phyloP scores from a whole-genome alignment of 176 grass and related monocot species.

The Poa annua region DNA sequence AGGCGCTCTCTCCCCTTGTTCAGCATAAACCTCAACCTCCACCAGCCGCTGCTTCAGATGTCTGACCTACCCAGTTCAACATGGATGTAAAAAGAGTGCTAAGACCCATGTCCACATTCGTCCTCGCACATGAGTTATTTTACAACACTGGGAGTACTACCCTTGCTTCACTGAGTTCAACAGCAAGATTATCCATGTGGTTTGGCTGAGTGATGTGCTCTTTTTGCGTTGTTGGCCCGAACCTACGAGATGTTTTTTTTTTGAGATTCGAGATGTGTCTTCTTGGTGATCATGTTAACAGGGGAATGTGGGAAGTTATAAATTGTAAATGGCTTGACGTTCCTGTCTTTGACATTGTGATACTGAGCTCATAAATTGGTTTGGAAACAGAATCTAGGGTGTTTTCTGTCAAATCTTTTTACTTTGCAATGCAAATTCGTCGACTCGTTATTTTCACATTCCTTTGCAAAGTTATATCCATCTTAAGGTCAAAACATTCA shows the following conservation, averaged over 20 bases:
- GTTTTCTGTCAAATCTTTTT: no score
- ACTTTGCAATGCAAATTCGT: no score
- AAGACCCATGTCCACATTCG: background rate
- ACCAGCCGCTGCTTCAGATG: constrained; percentile 17
- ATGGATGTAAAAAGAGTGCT: constrained; percentile 36
- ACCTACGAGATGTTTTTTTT: background rate
- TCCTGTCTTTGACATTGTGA: background rate
- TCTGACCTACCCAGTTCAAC: constrained; percentile 30
- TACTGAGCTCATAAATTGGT: constrained; percentile 24
- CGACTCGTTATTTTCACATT: no score
- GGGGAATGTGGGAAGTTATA: constrained; percentile 17
- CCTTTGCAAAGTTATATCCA: no score
- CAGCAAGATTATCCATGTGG: background rate
- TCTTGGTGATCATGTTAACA: constrained; percentile 20
- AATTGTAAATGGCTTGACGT: background rate
- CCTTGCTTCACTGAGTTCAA: background rate
- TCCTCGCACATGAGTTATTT: background rate
- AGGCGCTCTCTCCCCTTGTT: constrained; percentile 80
- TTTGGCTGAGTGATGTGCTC: background rate
- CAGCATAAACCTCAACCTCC: constrained; percentile 49
- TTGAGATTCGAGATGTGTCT: background rate
- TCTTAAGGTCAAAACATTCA: no score
- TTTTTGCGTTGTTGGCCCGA: background rate
- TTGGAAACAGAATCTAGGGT: no score
- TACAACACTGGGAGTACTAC: background rate